Evolutionary conservation across 495 filamentous ascomycete genomes (phyloP), one percentile per base, ranked within the genome.

Genomic region (Clavariopsis aquatica): DNA sequence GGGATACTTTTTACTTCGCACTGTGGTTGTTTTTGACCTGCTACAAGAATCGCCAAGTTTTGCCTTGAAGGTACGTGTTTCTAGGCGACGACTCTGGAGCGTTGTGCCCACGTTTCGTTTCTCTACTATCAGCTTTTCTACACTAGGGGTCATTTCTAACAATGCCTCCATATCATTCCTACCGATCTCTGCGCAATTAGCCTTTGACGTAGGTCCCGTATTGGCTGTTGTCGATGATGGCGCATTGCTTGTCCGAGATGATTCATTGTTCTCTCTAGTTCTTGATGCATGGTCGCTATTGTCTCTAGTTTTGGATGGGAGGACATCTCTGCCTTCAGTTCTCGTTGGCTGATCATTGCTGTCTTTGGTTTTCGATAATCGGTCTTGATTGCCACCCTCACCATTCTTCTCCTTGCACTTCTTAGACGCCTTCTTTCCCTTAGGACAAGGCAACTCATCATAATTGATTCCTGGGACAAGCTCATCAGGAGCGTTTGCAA

Each of bases 321-420:
- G n/a, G n/a, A n/a, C n/a, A n/a, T n/a, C n/a, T n/a, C n/a, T n/a
- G n/a, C n/a, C n/a, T n/a, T n/a, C n/a, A n/a, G n/a, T n/a, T n/a
- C n/a, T n/a, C n/a, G n/a, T n/a, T n/a, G n/a, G n/a, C n/a, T n/a
- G n/a, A n/a, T n/a, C n/a, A n/a, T n/a, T n/a, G n/a, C n/a, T n/a
- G n/a, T n/a, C n/a, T n/a, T n/a, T n/a, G n/a, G n/a, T n/a, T n/a
- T n/a, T n/a, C n/a, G n/a, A n/a, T n/a, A n/a, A n/a, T n/a, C n/a
- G n/a, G n/a, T n/a, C n/a, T n/a, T n/a, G n/a, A n/a, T n/a, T n/a
- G n/a, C n/a, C n/a, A n/a, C n/a, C n/a, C 28, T 59, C 56, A 31
- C 56, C 36, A 59, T 59, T 59, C 56, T 49, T 59, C 56, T 59
- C 41, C 34, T 49, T 59, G 22, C 56, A n/a, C 38, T 47, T 49